Percentiles rank a stretch among this genome's conserved stretches.
phyloP scores from a whole-genome alignment of 768 basidiomycete genomes.

The Leccinellum luteum region DNA sequence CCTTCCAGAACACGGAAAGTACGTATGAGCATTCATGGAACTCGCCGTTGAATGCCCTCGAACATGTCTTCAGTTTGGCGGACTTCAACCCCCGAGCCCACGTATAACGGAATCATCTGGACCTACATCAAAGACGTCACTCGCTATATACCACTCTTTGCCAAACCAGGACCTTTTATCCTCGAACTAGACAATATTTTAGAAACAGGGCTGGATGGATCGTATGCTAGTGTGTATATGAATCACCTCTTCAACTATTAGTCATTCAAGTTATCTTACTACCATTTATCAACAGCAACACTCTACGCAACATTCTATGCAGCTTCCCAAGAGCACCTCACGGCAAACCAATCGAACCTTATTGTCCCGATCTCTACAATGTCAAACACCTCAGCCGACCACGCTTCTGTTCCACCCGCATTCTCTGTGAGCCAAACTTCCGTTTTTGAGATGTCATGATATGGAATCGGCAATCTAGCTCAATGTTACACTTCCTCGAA shows the following conservation, averaged over 20 bases:
- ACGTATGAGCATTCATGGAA: constrained; percentile 19
- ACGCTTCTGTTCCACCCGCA: constrained; percentile 71
- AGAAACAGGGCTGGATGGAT: constrained; percentile 52
- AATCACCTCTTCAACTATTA: not conserved
- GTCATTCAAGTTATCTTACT: not conserved
- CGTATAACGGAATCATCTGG: constrained; percentile 70
- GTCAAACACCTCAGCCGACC: constrained; percentile 59
- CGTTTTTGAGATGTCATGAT: not conserved
- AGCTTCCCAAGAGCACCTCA: constrained; percentile 53
- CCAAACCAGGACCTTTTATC: constrained; percentile 64
- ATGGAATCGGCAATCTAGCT: constrained; percentile 36
- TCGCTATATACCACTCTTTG: constrained; percentile 67
- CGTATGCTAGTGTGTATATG: constrained; percentile 59
- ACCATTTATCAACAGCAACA: constrained; percentile 42
- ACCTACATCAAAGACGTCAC: constrained; percentile 76
- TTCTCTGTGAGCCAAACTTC: constrained; percentile 51
- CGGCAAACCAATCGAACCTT: constrained; percentile 56
- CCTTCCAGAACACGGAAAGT: constrained; percentile 79
- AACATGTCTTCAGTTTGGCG: constrained; percentile 57
- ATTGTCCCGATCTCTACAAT: constrained; percentile 72
- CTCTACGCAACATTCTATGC: constrained; percentile 72
- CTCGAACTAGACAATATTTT: constrained; percentile 72
- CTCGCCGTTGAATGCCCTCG: not conserved
- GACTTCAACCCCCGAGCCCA: constrained; percentile 78
- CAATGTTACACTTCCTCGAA: constrained; percentile 67